Base-by-base conservation (phyloP, 2,329 filamentous ascomycete species). In the Aspergillus glaucus region DNA sequence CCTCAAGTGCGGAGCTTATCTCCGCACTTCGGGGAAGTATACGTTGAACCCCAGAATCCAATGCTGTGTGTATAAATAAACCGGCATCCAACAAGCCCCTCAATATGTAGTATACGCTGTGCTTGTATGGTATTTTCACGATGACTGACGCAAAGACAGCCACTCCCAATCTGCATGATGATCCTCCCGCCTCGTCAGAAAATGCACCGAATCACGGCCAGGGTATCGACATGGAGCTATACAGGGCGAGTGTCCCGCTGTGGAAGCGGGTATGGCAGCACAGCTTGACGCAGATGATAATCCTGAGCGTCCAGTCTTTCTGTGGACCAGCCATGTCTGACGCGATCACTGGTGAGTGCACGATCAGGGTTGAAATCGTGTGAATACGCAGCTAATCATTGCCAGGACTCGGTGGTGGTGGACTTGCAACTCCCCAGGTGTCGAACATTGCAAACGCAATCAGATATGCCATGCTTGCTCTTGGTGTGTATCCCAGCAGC, bases 241-340 rank as follows among this genome's bases (percentile, higher is more conserved):
- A 36, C 34, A 36, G 34, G 34, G 34, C 34, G 8, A 36, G 4
- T 17, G 34, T 74, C 1, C 73, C 73, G 1, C 50, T 62, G 4
- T 76, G 73, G 73, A 74, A 72, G 52, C 66, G 71, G 3, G 53
- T 75, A 4, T 72, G 70, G 61, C 70, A 72, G 51, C 70, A 76
- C 53, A 75, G 73, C 53, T 63, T 76, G 54, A 76, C 73, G 4
- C 73, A 76, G 58, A 76, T 76, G 74, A 58, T 76, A 55, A 62
- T 75, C 4, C 56, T 76, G 9, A 75, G 72, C 37, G 58, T 75
- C 8, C 74, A 76, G 53, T 71, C 72, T 0, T 75, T 75, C 41
- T 71, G 68, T 50, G 69, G 69, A 2, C 69, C 69, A 17, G 68
- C 68, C 21, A 71, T 72, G 68, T 58, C 62, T 6, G 68, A 71